These are phyloP conservation scores for Hsuehochloa calcarea DNA, from an alignment of 176 grass and related monocot species.

Conservation along the genomic window DNA sequence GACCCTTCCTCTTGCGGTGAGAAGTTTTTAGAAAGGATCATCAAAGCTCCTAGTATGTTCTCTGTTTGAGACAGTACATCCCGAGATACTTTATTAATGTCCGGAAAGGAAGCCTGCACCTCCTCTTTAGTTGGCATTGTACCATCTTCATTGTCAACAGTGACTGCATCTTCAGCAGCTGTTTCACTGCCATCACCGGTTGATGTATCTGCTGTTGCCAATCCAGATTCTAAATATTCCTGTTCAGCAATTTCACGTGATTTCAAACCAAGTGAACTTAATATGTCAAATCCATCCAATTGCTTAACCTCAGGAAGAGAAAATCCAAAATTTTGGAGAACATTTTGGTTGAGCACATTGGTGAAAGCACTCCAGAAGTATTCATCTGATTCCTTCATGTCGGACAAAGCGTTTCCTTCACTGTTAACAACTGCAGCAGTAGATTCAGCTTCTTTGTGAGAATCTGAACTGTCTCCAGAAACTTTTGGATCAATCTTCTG, in stretches of 20 bases:
- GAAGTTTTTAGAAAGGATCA: conserved; percentile 71
- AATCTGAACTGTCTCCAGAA: conserved; percentile 29
- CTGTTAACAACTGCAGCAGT: conserved; percentile 22
- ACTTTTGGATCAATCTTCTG: conserved; percentile 36
- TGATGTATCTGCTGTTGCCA: conserved; percentile 53
- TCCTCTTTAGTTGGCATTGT: conserved; percentile 29
- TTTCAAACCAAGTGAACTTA: conserved; percentile 64
- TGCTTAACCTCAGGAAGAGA: conserved; percentile 88
- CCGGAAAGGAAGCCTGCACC: conserved; percentile 49
- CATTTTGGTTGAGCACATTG: conserved; percentile 57
- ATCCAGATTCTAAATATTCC: conserved; percentile 76
- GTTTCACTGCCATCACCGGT: conserved; percentile 35
- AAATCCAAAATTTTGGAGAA: conserved; percentile 71
- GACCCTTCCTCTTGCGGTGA: conserved; percentile 46
- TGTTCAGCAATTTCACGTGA: conserved; percentile 67
- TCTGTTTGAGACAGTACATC: conserved; percentile 89
- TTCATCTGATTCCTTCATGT: conserved; percentile 60
- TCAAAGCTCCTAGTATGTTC: conserved; percentile 83
- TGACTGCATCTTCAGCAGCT: conserved; percentile 28
- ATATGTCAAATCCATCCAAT: conserved; percentile 67
- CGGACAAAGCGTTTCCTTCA: conserved; percentile 10
- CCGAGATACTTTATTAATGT: conserved; percentile 76
- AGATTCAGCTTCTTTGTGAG: conserved; percentile 22
- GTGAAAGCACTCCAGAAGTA: conserved; percentile 84
- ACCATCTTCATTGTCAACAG: conserved; percentile 35